Evolutionary conservation across 495 filamentous ascomycete species (phyloP).

Genomic region (Filosporella fistucella): DNA sequence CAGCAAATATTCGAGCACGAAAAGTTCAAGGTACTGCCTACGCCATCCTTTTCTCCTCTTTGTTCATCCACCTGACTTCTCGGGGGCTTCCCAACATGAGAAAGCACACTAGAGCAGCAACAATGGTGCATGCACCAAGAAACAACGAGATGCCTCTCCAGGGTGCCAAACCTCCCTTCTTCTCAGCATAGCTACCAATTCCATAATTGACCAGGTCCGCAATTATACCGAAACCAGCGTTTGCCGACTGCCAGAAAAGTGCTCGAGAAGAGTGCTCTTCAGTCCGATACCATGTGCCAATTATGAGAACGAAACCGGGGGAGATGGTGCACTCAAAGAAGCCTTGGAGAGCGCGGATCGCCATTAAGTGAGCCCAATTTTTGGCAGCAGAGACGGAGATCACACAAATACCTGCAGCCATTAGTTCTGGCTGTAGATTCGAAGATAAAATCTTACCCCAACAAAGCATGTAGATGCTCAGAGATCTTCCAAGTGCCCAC

Average conservation of each 20-base stretch:
- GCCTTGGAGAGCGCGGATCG: conserved; percentile 28
- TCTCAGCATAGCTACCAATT: conserved; percentile 29
- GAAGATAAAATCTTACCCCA: neutral
- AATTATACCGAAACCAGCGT: conserved; percentile 36
- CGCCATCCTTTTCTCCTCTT: conserved; percentile 33
- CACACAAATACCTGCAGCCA: neutral
- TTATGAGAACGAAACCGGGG: conserved; percentile 34
- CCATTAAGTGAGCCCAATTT: conserved; percentile 1
- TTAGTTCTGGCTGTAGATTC: neutral
- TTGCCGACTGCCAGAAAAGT: conserved; percentile 37
- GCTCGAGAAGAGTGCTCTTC: conserved; percentile 31
- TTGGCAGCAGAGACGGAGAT: neutral
- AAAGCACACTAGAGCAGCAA: conserved; percentile 27
- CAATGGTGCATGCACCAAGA: conserved; percentile 28
- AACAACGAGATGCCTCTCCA: conserved; percentile 35
- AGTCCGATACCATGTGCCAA: conserved; percentile 32
- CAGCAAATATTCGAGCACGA: conserved; percentile 24
- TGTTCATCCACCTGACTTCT: conserved; percentile 29
- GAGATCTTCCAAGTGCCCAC: neutral
- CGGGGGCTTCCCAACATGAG: conserved; percentile 31
- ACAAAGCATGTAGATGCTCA: conserved; percentile 1
- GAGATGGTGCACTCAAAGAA: conserved; percentile 36
- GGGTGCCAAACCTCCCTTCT: conserved; percentile 26
- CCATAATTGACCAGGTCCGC: conserved; percentile 33
- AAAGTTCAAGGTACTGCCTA: neutral